phyloP scores from a whole-genome alignment of 2,329 filamentous ascomycete species.

The Verticillium tricorpus region DNA sequence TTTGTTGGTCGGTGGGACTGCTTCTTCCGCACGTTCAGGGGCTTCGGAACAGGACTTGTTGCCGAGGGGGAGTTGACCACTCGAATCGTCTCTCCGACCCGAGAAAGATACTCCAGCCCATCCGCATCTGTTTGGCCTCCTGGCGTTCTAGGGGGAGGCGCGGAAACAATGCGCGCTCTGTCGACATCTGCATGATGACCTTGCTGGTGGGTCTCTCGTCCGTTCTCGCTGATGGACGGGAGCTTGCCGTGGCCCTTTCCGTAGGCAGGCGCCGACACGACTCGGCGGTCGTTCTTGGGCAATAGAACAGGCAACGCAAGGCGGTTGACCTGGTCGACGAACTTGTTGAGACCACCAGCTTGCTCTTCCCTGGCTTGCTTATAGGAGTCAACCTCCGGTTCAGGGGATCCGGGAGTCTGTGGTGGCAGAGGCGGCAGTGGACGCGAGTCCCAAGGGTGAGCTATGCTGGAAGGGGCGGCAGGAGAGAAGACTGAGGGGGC shows the following conservation, averaged over 20 bases:
- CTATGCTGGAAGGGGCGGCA: constrained; percentile 16
- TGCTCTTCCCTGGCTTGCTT: constrained; percentile 4
- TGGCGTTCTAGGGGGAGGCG: constrained; percentile 27
- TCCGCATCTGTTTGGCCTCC: constrained; percentile 22
- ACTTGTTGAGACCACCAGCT: constrained; percentile 9
- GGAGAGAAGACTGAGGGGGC: constrained; percentile 21
- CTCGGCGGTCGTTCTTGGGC: constrained; percentile 37
- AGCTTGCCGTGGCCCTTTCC: constrained; percentile 33
- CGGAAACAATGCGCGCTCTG: constrained; percentile 42
- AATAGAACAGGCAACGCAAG: constrained; percentile 23
- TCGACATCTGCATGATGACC: constrained; percentile 11
- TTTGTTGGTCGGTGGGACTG: constrained; percentile 5
- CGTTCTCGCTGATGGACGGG: constrained; percentile 45
- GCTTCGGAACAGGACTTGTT: constrained; percentile 28
- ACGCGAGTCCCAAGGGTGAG: constrained; percentile 37
- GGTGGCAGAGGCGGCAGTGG: constrained; percentile 47
- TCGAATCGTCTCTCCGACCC: constrained; percentile 48
- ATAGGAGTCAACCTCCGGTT: neutral
- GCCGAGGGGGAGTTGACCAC: constrained; percentile 46
- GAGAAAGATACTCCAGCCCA: constrained; percentile 39
- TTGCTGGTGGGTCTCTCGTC: constrained; percentile 12
- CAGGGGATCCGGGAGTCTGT: neutral
- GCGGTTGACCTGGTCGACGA: constrained; percentile 14
- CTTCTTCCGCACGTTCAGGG: constrained; percentile 39
- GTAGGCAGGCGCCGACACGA: constrained; percentile 47